Conservation (phyloP, 2,329 filamentous ascomycete species). For the Allantophomopsis lycopodina region DNA sequence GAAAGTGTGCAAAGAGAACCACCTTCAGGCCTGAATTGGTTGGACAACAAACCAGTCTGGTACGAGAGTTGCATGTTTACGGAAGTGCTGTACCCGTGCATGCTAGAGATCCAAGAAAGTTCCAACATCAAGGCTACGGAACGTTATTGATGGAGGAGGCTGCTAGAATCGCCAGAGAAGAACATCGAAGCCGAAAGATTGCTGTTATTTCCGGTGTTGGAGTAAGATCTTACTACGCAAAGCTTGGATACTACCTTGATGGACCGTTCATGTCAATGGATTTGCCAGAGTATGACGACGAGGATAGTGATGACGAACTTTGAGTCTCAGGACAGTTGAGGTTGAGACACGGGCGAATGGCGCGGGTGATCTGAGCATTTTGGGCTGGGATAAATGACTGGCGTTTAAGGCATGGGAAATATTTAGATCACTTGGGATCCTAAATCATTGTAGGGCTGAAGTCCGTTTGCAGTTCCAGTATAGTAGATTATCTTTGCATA, state of each 20-base stretch:
- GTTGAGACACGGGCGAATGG: too few species aligned
- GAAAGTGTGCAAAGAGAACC: constrained; percentile 84
- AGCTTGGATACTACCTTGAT: constrained; percentile 86
- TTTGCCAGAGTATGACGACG: constrained; percentile 14
- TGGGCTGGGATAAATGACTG: too few species aligned
- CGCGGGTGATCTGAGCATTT: too few species aligned
- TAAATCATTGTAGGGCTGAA: too few species aligned
- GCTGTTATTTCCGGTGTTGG: constrained; percentile 97
- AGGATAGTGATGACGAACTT: constrained; percentile 16
- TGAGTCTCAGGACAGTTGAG: background rate
- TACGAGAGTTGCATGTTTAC: constrained; percentile 92
- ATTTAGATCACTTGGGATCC: too few species aligned
- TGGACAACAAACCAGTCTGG: constrained; percentile 78
- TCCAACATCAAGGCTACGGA: constrained; percentile 96
- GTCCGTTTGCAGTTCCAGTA: too few species aligned
- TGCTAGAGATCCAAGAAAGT: constrained; percentile 86
- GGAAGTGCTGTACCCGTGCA: constrained; percentile 96
- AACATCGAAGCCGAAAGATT: constrained; percentile 89
- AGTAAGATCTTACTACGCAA: constrained; percentile 87
- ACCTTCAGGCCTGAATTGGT: constrained; percentile 83
- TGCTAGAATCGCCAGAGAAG: constrained; percentile 83
- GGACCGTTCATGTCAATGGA: constrained; percentile 27
- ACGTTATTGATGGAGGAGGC: constrained; percentile 97
- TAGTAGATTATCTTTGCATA: too few species aligned
- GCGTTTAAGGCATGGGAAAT: too few species aligned